phyloP scores from a whole-genome alignment of 2,329 filamentous ascomycete species.

The Diaporthe citriasiana region DNA sequence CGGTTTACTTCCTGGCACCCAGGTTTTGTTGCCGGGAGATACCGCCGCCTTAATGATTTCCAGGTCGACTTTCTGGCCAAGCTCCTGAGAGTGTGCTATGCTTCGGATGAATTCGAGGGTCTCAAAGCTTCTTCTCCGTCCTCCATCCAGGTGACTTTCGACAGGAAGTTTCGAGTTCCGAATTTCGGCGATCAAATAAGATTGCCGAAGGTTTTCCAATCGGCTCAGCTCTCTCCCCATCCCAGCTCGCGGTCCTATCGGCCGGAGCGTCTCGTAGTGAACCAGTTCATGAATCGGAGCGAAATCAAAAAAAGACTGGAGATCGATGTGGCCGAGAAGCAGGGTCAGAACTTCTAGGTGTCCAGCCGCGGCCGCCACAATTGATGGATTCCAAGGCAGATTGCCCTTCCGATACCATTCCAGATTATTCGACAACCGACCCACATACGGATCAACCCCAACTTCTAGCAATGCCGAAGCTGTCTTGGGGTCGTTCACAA shows the following conservation, averaged over 20 bases:
- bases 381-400: neutral
- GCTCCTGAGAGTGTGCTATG: neutral
- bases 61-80: neutral
- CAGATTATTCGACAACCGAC: neutral
- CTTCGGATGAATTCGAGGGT: neutral
- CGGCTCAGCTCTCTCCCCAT: neutral
- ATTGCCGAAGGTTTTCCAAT: neutral
- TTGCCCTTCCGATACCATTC: neutral
- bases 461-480: neutral
- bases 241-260: too few relatives aligned
- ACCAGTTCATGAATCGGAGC: neutral
- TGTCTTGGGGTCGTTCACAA: neutral
- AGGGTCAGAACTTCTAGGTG: neutral
- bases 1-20: fast-evolving
- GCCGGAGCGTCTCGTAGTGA: neutral
- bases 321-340: neutral
- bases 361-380: neutral
- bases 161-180: neutral
- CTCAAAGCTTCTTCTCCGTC: neutral
- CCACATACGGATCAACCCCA: neutral
- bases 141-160: neutral
- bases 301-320: neutral
- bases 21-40: neutral
- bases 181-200: neutral
- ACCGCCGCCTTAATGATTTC: neutral